Percentiles rank a stretch among this genome's conserved stretches.
Conservation (phyloP, 768 basidiomycete species). For the Floccularia luteovirens region DNA sequence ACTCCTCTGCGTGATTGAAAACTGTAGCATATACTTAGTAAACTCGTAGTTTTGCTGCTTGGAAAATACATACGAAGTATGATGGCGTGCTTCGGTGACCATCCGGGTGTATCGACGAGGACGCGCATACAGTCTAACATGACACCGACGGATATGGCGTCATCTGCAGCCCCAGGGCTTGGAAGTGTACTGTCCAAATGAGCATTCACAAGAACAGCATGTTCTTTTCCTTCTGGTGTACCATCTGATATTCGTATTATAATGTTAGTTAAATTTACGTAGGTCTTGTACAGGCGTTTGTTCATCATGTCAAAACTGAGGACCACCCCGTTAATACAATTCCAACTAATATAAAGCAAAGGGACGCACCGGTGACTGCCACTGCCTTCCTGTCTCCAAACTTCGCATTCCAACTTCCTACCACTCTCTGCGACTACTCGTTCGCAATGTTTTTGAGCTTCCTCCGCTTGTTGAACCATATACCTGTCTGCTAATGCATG, state of each 20-base stretch:
- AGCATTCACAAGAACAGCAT: slow-evolving; percentile 81
- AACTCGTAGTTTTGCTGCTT: neutral
- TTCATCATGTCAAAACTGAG: slow-evolving; percentile 89
- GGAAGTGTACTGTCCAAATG: slow-evolving; percentile 91
- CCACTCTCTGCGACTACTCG: slow-evolving; percentile 31
- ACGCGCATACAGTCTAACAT: slow-evolving; percentile 90
- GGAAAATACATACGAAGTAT: slow-evolving; percentile 62
- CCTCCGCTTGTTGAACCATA: slow-evolving; percentile 63
- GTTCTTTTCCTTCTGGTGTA: slow-evolving; percentile 60
- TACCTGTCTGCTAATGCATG: slow-evolving; percentile 82
- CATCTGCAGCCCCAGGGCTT: slow-evolving; percentile 84
- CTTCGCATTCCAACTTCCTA: slow-evolving; percentile 79
- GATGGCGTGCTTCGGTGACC: slow-evolving; percentile 70
- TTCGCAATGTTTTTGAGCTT: slow-evolving; percentile 57
- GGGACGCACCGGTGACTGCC: slow-evolving; percentile 73
- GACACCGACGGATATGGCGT: slow-evolving; percentile 80
- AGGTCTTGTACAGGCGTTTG: slow-evolving; percentile 77
- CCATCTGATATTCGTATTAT: slow-evolving; percentile 81
- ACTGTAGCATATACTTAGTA: slow-evolving; percentile 34
- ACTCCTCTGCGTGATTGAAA: slow-evolving; percentile 94
- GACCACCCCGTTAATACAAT: neutral
- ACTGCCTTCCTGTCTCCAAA: slow-evolving; percentile 85
- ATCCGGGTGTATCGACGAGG: slow-evolving; percentile 53
- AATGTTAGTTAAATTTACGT: slow-evolving; percentile 84
- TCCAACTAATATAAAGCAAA: neutral